Base-by-base conservation (phyloP, 108 stramenopile genomes). In the Cyclotella distinguenda region DNA sequence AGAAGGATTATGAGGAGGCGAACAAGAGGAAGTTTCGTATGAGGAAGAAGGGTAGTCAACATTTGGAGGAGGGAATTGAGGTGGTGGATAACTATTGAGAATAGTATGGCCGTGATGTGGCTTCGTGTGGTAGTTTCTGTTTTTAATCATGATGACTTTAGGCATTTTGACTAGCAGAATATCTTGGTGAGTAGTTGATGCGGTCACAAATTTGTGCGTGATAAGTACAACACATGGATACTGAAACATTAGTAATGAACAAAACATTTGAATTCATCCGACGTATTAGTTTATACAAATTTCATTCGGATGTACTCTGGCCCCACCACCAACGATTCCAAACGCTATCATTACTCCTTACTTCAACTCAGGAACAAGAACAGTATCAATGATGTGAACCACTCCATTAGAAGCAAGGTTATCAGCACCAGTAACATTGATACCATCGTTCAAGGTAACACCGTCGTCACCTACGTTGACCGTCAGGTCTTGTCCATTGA, bases 51-150 rank as follows among this genome's bases (percentile, higher is more conserved):
- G 39, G 63, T 7, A 56, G 59, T 56, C 49, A 67, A 43, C 66
- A 82, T 43, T 38, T 69, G 32, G 74, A 76, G 42, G 82, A 82
- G 51, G 74, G 68, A 30, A 62, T 79, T 66, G 82, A 82, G 65
- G 78, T 82, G 23, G 70, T 82, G 4, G 82, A 82, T 49, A 70
- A 30, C 53, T 70, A 60, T 49, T 58, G 60, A n/a, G 66, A n/a
- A 22, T 43, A 49, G 18, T 45, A 36, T 15, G 47, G 40, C 10
- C 47, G 2, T 48, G 1, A 2, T 48, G 47, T 21, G 40, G 40
- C 1, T 16, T 13, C 16, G 40, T 42, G 13, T 42, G 16, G 2
- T 16, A 5, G 2, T 42, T 2, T 5, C 40, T 13, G 16, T 16
- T 42, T 42, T 13, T 16, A 2, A 42, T 13, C 40, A 5, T 16